Evolutionary conservation across 192 early-diverging fungal species (phyloP).

Genomic region (Gamsiella multidivaricata): DNA sequence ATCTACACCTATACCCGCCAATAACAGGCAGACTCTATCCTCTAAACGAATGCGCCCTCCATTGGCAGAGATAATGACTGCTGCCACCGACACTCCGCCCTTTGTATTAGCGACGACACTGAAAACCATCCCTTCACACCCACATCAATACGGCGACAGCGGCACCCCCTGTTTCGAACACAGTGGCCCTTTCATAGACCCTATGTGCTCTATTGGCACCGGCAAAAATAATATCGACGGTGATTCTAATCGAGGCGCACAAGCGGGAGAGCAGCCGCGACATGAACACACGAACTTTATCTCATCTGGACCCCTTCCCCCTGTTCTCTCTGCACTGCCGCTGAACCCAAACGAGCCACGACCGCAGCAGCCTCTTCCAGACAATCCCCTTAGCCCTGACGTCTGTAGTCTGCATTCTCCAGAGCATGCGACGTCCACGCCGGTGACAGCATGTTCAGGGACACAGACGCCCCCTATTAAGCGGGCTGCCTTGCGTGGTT

Average conservation of each 20-base stretch:
- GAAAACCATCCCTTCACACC: not conserved
- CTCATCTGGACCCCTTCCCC: conserved; percentile 2
- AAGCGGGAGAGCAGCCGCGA: not conserved
- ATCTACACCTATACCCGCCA: not conserved
- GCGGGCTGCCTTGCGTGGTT: not conserved
- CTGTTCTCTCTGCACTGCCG: not conserved
- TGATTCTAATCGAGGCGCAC: conserved; percentile 15
- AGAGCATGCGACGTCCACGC: not conserved
- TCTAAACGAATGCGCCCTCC: conserved; percentile 42
- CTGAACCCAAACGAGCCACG: conserved; percentile 3
- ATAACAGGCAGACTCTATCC: conserved; percentile 15
- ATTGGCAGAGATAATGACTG: conserved; percentile 28
- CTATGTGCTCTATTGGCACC: not conserved
- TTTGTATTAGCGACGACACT: not conserved
- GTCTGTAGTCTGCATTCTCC: too few relatives aligned
- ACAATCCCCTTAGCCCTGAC: too few relatives aligned
- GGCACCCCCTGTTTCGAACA: not conserved
- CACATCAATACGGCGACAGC: conserved; percentile 2
- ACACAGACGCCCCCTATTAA: not conserved
- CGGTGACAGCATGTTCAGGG: not conserved
- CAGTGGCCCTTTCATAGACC: not conserved
- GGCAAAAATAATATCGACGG: conserved; percentile 23
- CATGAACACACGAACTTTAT: conserved; percentile 7
- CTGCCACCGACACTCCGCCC: not conserved
- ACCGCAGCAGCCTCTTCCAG: not conserved